phyloP scores from a whole-genome alignment of 1,284 basidiomycete genomes.

The Tilletiopsis washingtonensis region DNA sequence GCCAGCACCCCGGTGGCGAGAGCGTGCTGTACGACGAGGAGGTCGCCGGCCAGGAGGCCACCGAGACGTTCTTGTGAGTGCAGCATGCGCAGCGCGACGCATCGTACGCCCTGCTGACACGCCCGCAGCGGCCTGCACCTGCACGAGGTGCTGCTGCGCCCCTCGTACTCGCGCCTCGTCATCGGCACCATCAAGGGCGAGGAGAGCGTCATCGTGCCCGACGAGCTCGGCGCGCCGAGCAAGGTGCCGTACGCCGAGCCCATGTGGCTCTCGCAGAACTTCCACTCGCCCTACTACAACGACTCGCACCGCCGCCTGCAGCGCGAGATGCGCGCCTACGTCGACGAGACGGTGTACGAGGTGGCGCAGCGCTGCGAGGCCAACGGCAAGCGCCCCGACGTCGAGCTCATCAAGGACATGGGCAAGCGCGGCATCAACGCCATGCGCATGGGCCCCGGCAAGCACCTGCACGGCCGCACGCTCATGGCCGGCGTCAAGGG shows the following conservation, averaged over 20 bases:
- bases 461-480: constrained; percentile 70
- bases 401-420: constrained; percentile 47
- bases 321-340: constrained; percentile 45
- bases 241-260: constrained; percentile 46
- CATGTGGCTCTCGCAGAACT: constrained; percentile 34
- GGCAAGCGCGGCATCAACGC: constrained; percentile 57
- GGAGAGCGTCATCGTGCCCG: constrained; percentile 28
- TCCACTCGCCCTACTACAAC: constrained; percentile 48
- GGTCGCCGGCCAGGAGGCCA: constrained; percentile 44
- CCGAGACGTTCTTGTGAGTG: constrained; percentile 40
- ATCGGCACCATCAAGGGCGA: constrained; percentile 43
- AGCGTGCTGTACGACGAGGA: constrained; percentile 42
- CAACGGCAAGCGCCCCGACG: constrained; percentile 39
- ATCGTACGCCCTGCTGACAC: neutral
- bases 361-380: constrained; percentile 42
- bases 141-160: constrained; percentile 40
- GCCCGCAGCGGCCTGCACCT: constrained; percentile 37
- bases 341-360: constrained; percentile 18
- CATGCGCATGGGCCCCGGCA: constrained; percentile 75
- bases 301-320: constrained; percentile 48
- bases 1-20: constrained; percentile 41
- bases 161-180: constrained; percentile 34
- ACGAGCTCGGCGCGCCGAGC: constrained; percentile 27
- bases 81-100: neutral
- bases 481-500: constrained; percentile 78